Evolutionary conservation across 345 rosid genomes (phyloP).

Genomic region (Erucastrum elatum): DNA sequence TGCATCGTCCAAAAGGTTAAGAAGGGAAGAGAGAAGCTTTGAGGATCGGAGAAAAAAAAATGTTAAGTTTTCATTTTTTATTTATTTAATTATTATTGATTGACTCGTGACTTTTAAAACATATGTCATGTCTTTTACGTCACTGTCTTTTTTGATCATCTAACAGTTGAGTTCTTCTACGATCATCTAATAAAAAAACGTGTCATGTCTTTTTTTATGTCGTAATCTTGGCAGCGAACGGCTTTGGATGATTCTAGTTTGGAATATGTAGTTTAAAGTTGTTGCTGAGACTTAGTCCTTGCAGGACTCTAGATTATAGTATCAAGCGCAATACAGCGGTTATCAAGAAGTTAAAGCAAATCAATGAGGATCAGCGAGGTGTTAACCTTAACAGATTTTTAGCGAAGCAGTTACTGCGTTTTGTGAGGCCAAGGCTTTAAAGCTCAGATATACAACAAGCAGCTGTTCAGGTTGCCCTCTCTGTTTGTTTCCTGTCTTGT

Average conservation of each 20-base stretch:
- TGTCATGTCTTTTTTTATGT: not conserved
- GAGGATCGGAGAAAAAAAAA: not conserved
- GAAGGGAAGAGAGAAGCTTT: slow-evolving; percentile 2
- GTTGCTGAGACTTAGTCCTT: slow-evolving; percentile 37
- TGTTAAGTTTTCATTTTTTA: not conserved
- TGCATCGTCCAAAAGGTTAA: slow-evolving; percentile 12
- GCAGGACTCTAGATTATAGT: slow-evolving; percentile 93
- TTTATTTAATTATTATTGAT: not conserved
- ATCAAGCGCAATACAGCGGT: slow-evolving; percentile 95
- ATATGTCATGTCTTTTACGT: not conserved
- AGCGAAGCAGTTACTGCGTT: slow-evolving; percentile 97
- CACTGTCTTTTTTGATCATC: not conserved
- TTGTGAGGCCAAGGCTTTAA: slow-evolving; percentile 86
- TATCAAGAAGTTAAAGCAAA: slow-evolving; percentile 87
- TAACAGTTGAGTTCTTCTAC: not conserved
- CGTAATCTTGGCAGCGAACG: not conserved
- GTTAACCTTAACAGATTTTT: slow-evolving; percentile 88
- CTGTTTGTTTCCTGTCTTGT: slow-evolving; percentile 9
- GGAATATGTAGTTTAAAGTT: slow-evolving; percentile 19
- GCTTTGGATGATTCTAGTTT: not conserved
- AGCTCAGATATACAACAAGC: slow-evolving; percentile 92
- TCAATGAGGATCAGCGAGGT: slow-evolving; percentile 82
- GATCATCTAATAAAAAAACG: not conserved
- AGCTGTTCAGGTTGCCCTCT: slow-evolving; percentile 74
- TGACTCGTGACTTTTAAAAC: not conserved